Conservation (phyloP, 352 stramenopile genomes). For the Phytopythium sindhum region DNA sequence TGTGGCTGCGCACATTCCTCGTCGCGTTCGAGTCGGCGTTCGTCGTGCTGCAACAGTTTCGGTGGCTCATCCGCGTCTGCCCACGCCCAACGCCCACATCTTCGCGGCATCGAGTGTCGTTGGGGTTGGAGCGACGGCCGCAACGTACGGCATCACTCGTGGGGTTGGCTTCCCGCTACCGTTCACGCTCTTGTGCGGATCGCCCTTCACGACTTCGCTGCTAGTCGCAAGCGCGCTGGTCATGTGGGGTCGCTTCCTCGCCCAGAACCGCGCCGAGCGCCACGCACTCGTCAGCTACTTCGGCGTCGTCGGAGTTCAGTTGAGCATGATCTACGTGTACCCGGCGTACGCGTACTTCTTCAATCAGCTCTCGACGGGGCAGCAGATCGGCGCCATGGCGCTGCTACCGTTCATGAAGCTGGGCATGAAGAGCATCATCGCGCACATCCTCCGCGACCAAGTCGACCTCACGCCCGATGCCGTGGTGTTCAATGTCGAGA, state of each 20-base stretch:
- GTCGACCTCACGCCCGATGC: conserved; percentile 16
- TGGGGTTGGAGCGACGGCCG: conserved; percentile 12
- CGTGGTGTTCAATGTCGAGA: conserved; percentile 23
- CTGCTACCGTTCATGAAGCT: conserved; percentile 22
- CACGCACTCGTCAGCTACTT: conserved; percentile 13
- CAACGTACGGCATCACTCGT: conserved; percentile 22
- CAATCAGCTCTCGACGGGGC: neutral
- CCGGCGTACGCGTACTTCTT: conserved; percentile 23
- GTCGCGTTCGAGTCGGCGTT: neutral
- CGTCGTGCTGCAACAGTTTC: neutral
- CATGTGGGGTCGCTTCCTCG: conserved; percentile 23
- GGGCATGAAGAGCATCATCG: conserved; percentile 21
- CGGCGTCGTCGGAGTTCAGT: neutral
- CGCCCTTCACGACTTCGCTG: conserved; percentile 12
- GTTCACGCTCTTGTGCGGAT: conserved; percentile 23
- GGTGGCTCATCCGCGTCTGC: conserved; percentile 14
- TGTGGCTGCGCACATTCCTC: conserved; percentile 30
- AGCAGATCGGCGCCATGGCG: conserved; percentile 14
- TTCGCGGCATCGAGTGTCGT: conserved; percentile 15
- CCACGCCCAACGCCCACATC: conserved; percentile 5
- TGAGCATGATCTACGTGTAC: conserved; percentile 11
- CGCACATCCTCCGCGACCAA: conserved; percentile 11
- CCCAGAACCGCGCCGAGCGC: conserved; percentile 10
- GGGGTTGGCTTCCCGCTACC: conserved; percentile 39
- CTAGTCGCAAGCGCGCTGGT: conserved; percentile 18